These are phyloP conservation scores for Stentor roeselii DNA, from an alignment of 73 alveolate genomes.

Conservation along the genomic window DNA sequence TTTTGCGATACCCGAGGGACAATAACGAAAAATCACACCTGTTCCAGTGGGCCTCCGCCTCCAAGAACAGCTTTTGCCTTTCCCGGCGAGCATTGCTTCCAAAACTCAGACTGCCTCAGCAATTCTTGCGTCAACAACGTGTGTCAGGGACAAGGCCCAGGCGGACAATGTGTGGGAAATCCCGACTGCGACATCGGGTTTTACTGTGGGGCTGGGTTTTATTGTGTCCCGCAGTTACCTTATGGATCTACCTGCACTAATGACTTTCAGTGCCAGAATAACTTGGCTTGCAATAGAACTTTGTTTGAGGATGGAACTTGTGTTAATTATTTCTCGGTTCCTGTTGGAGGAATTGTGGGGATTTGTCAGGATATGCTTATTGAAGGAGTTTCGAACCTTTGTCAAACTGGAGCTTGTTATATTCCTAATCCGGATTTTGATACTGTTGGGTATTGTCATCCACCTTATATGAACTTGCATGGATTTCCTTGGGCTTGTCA, in stretches of 20 bases:
- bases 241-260: not conserved
- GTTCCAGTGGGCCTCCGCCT: constrained; percentile 5
- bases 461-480: not conserved
- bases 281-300: constrained; percentile 7
- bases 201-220: not conserved
- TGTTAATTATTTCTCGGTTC: not conserved
- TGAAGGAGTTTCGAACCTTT: constrained; percentile 14
- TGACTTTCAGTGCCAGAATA: constrained; percentile 6
- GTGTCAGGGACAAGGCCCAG: constrained; percentile 11
- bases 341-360: not conserved
- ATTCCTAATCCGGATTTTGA: not conserved
- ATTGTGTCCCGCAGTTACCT: constrained; percentile 6
- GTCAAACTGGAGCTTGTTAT: constrained; percentile 11
- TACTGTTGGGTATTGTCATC: not conserved
- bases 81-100: not conserved
- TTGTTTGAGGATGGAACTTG: constrained; percentile 4
- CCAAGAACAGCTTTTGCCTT: not conserved
- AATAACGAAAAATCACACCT: constrained; percentile 2
- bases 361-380: not conserved
- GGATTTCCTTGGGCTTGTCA: not conserved
- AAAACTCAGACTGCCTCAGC: not conserved
- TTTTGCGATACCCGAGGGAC: not conserved
- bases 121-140: not conserved
- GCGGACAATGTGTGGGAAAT: not conserved
- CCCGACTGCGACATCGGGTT: constrained; percentile 7